Evolutionary conservation across 1,284 basidiomycete genomes (phyloP), one percentile per base, ranked within the genome.

Genomic region (Neolentinus lepideus): DNA sequence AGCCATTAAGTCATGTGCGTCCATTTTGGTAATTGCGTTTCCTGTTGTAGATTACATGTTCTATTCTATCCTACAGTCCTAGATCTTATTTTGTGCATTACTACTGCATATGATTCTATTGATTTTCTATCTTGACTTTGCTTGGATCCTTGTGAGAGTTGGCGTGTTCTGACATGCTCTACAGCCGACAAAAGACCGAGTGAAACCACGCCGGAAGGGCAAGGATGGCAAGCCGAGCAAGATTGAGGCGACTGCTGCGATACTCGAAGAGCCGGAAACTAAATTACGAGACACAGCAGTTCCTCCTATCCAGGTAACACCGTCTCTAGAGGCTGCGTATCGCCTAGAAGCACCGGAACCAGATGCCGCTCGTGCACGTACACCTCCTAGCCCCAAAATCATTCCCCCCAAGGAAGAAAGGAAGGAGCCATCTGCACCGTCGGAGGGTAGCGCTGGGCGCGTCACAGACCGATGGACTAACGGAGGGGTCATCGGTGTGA

Each of bases 1-100:
- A 81, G 67, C 83, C 87, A 62, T 71, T 90, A 74, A 84, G 79
- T 72, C 88, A 90, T 83, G 88, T 90, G 81, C 85, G 88, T 90
- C 79, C 78, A 75, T 79, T 82, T 76, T 75, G 83, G 82, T 81
- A 75, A 83, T 79, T 73, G 58, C 55, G 48, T 61, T 57, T 56
- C 56, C 29, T 31, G 48, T 26, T 54, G 51, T 51, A 55, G 33
- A 55, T 52, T 33, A 55, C 58, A 51, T 64, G 64, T 64, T 73
- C 69, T 75, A 76, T 72, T 75, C 66, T 66, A 61, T 64, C 57
- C 60, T 65, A 61, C 59, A 64, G 60, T 63, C 60, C 60, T 65
- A 22, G 4, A 21, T 51, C 26, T 24, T 27, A 65, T 63, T 66
- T 58, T 57, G 61, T 62, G 65, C 51, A 6, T 46, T 46, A 25